Evolutionary conservation across 371 early-diverging fungal species (phyloP).

Genomic region (Thermomucor indicae-seudaticae): DNA sequence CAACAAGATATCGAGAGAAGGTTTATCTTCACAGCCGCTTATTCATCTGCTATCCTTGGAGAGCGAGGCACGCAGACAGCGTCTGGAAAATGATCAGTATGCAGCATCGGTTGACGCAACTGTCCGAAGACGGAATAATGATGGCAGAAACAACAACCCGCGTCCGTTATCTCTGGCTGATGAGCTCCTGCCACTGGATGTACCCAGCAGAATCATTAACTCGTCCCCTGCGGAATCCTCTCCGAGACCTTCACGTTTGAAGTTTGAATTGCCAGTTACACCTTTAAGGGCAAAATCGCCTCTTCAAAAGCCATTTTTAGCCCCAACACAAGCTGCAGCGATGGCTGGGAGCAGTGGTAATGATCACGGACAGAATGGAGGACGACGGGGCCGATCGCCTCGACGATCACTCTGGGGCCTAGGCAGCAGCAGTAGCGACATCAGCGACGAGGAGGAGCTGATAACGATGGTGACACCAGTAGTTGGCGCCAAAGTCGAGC

Average conservation of each 20-base stretch:
- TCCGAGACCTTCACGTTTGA: conserved; percentile 17
- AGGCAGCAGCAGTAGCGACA: conserved; percentile 13
- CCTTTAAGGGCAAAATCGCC: conserved; percentile 10
- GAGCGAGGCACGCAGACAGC: conserved; percentile 16
- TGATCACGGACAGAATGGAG: background rate
- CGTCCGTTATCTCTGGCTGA: conserved; percentile 11
- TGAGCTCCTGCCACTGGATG: conserved; percentile 16
- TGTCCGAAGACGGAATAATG: no score
- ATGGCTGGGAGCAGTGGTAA: no score
- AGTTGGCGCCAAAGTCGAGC: conserved; percentile 35
- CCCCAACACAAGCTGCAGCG: background rate
- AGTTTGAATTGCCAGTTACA: conserved; percentile 17
- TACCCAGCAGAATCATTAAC: background rate
- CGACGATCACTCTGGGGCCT: conserved; percentile 12
- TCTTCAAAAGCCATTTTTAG: conserved; percentile 2
- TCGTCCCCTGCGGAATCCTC: background rate
- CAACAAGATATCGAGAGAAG: conserved; percentile 8
- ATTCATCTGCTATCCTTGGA: conserved; percentile 23
- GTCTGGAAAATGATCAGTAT: conserved; percentile 11
- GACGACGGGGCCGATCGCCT: conserved; percentile 12
- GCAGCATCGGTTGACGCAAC: no score
- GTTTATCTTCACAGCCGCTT: conserved; percentile 15
- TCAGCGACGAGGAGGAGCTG: conserved; percentile 20
- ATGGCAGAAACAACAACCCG: background rate
- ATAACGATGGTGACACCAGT: conserved; percentile 18